phyloP scores from a whole-genome alignment of 768 basidiomycete genomes.

The Hericium erinaceus region DNA sequence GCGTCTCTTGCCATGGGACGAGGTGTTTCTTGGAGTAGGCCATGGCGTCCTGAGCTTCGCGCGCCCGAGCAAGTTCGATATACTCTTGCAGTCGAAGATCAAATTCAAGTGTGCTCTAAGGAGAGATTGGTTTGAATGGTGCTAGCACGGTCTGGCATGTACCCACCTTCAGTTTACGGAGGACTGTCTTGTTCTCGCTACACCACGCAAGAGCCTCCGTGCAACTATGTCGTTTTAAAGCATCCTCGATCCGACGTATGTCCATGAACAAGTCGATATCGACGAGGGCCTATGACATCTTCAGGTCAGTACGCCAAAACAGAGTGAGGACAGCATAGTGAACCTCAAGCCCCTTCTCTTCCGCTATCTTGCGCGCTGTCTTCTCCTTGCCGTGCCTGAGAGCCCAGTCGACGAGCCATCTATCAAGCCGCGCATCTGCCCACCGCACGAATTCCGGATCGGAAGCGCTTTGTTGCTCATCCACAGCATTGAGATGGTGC shows the following conservation, averaged over 20 bases:
- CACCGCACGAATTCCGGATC: conserved; percentile 60
- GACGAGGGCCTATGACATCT: conserved; percentile 55
- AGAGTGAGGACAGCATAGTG: conserved; percentile 11
- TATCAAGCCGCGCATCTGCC: conserved; percentile 72
- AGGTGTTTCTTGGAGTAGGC: conserved; percentile 78
- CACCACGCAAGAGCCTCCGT: conserved; percentile 92
- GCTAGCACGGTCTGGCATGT: background rate
- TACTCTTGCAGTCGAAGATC: conserved; percentile 93
- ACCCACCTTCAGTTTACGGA: conserved; percentile 81
- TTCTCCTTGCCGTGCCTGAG: conserved; percentile 69
- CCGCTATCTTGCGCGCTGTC: conserved; percentile 69
- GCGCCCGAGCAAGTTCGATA: conserved; percentile 76
- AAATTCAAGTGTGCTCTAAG: conserved; percentile 92
- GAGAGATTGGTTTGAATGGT: background rate
- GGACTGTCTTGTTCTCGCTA: conserved; percentile 86
- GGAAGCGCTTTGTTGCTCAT: conserved; percentile 41
- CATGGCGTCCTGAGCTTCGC: conserved; percentile 68
- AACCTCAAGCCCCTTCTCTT: conserved; percentile 74
- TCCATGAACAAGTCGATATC: conserved; percentile 91
- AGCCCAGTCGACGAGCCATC: conserved; percentile 93
- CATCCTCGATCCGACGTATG: conserved; percentile 77
- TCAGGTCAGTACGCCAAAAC: conserved; percentile 6
- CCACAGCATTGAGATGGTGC: conserved; percentile 57
- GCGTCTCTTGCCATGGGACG: conserved; percentile 72
- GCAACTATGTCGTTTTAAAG: conserved; percentile 66